phyloP scores from a whole-genome alignment of 805 yeast genomes.

The Yarrowia sp. region DNA sequence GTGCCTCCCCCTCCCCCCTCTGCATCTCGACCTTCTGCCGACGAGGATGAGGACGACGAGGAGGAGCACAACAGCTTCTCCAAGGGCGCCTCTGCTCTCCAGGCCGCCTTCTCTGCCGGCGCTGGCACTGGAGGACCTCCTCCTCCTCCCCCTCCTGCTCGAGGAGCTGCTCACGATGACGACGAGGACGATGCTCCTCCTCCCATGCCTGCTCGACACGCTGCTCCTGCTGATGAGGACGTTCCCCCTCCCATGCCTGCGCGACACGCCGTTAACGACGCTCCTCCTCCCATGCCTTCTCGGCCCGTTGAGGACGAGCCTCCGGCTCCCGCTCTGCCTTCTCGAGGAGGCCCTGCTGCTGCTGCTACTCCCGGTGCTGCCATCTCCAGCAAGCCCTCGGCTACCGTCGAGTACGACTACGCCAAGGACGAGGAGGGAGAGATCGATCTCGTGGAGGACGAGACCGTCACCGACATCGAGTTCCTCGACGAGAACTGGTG shows the following conservation, averaged over 20 bases:
- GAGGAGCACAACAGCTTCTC: slow-evolving; percentile 26
- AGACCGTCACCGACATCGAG: slow-evolving; percentile 61
- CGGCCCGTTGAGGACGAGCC: slow-evolving; percentile 26
- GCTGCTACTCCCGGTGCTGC: slow-evolving; percentile 35
- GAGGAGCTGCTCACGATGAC: slow-evolving; percentile 28
- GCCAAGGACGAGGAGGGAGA: slow-evolving; percentile 76
- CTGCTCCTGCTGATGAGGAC: slow-evolving; percentile 26
- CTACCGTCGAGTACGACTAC: slow-evolving; percentile 80
- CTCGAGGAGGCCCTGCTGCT: slow-evolving; percentile 26
- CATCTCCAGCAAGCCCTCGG: slow-evolving; percentile 42
- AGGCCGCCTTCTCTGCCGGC: slow-evolving; percentile 32
- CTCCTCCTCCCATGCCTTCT: slow-evolving; percentile 26
- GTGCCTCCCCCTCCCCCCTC: slow-evolving; percentile 36
- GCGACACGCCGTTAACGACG: slow-evolving; percentile 9
- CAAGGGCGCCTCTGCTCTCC: slow-evolving; percentile 27
- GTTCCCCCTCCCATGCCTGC: slow-evolving; percentile 28
- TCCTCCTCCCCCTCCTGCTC: slow-evolving; percentile 28
- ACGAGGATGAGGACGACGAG: slow-evolving; percentile 29
- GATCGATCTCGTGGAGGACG: slow-evolving; percentile 65
- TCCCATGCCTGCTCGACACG: slow-evolving; percentile 30
- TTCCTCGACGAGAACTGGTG: slow-evolving; percentile 82
- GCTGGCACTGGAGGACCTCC: slow-evolving; percentile 28
- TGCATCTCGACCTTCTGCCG: slow-evolving; percentile 31
- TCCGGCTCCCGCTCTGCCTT: slow-evolving; percentile 33
- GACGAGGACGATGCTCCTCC: slow-evolving; percentile 34